Evolutionary conservation across 257 asterid species (phyloP), one percentile per base, ranked within the genome.

Genomic region (Scutellaria baicalensis): DNA sequence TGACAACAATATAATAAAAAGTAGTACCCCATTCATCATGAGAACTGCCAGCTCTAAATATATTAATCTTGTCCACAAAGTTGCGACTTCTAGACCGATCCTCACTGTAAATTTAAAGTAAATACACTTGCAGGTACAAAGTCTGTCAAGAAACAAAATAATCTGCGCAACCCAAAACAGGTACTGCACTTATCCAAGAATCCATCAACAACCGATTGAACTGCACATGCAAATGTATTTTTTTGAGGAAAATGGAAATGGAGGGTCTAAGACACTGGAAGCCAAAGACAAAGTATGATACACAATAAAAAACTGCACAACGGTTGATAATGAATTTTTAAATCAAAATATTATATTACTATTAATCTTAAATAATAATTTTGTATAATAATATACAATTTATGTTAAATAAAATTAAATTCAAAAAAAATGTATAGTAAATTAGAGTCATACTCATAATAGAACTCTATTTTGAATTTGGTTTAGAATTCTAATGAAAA

Each of bases 1-100:
- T 44, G 64, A 49, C 49, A 59, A 63, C 42, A 42, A 54, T 31
- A n/a, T n/a, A n/a, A 55, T 56, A 45, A 65, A 71, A 69, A 16
- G 42, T 18, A 66, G 49, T 44, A 52, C 20, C 45, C 44, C 39
- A 12, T 31, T 52, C 48, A 59, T 27, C 92, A 84, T 89, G 68
- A 93, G 91, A 65, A 93, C 98, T 85, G 87, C 89, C 98, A 47
- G 97, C 89, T 71, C 98, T 82, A 81, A 93, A 91, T 72, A 93
- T 83, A 79, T 91, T 89, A 72, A 93, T 85, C 86, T 84, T 93
- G 87, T 93, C 98, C 66, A 81, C 81, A 75, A 93, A 85, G 50
- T 81, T 76, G 78, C 33, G 50, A 78, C 74, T 80, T 80, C 80
- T 66, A 9, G 88, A 59, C 50, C 66, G 79, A 64, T 79, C 82